A percentile compares a stretch with the other conserved stretches of the same genome.
Evolutionary conservation across 2,329 filamentous ascomycete genomes (phyloP).

Genomic region (Nemania sp.): DNA sequence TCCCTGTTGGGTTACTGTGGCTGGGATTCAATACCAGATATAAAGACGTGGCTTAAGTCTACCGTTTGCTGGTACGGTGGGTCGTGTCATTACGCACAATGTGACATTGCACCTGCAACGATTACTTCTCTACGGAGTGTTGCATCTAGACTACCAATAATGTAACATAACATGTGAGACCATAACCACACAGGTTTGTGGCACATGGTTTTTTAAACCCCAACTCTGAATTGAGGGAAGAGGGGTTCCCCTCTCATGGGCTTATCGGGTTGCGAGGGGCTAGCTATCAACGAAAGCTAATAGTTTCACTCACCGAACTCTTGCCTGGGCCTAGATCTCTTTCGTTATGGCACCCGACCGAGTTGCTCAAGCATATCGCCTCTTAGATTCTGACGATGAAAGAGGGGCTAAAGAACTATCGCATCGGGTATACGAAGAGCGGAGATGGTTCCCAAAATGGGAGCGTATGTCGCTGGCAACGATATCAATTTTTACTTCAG

Average conservation of each 20-base stretch:
- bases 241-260: background rate
- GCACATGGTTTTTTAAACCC: background rate
- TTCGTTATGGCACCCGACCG: background rate
- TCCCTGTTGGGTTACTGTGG: background rate
- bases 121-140: no score
- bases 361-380: slow-evolving; percentile 4
- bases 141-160: no score
- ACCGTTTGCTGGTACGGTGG: no score
- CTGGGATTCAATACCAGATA: background rate
- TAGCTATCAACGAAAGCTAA: background rate
- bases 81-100: no score
- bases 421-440: background rate
- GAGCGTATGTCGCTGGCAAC: background rate
- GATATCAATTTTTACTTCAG: background rate
- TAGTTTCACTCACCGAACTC: background rate
- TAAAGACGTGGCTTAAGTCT: background rate
- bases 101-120: no score
- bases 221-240: background rate
- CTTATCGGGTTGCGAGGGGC: background rate
- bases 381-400: slow-evolving; percentile 1
- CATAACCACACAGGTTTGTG: background rate
- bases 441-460: slow-evolving; percentile 1
- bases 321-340: background rate
- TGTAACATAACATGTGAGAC: no score
- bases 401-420: background rate